phyloP scores from a whole-genome alignment of 108 stramenopile species.

The Cyclotella baltica region DNA sequence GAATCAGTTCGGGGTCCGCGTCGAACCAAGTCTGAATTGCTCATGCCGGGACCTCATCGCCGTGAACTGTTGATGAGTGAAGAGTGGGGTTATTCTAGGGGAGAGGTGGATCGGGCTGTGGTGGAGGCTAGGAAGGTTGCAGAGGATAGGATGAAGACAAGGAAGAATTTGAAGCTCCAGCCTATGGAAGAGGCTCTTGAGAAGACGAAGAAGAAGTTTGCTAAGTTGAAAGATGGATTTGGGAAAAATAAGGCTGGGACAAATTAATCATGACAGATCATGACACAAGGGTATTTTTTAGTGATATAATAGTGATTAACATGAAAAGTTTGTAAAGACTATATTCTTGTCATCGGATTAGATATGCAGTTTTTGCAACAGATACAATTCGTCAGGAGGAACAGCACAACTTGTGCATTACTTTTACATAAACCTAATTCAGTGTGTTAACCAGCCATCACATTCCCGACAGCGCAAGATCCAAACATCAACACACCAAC shows the following conservation, averaged over 20 bases:
- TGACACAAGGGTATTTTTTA: too few species aligned
- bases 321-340: too few species aligned
- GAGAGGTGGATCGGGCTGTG: slow-evolving; percentile 46
- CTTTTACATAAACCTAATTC: neutral
- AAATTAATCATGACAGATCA: too few species aligned
- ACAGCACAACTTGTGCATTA: neutral
- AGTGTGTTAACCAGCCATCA: slow-evolving; percentile 28
- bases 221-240: too few species aligned
- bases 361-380: too few species aligned
- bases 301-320: too few species aligned
- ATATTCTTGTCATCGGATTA: too few species aligned
- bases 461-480: slow-evolving; percentile 66
- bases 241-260: too few species aligned
- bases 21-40: slow-evolving; percentile 39
- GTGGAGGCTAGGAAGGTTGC: slow-evolving; percentile 50
- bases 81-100: slow-evolving; percentile 43
- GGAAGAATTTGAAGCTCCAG: slow-evolving; percentile 12
- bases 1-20: slow-evolving; percentile 24
- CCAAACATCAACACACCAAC: slow-evolving; percentile 83
- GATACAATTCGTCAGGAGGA: neutral
- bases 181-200: slow-evolving; percentile 30
- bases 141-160: slow-evolving; percentile 17
- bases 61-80: slow-evolving; percentile 52
- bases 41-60: slow-evolving; percentile 51
- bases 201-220: slow-evolving; percentile 2